Evolutionary conservation across 805 yeast species (phyloP), one percentile per base, ranked within the genome.

Genomic region (Kurtzmaniella fragi): DNA sequence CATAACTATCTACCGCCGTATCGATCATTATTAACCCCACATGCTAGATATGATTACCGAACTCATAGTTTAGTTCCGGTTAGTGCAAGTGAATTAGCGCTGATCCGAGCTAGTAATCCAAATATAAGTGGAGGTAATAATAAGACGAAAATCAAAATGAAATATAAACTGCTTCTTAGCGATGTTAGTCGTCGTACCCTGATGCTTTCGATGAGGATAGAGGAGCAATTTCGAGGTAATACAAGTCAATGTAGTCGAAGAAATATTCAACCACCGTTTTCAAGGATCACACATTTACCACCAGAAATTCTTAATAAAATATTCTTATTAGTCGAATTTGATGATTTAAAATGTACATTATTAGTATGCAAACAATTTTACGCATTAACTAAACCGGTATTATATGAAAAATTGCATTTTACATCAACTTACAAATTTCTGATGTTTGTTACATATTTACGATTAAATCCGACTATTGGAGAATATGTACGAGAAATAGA

Each of bases 391-490:
- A 75, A 78, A 46, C 71, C 71, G 4, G 65, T 70, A 17, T 58
- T 87, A 9, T 88, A 85, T 56, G 52, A 63, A 11, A 44, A 59
- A 6, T 78, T 90, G 3, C 43, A 50, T 11, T 73, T 88, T 47
- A 73, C 78, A 0, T 80, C 95, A 2, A 81, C 90, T 5, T 88
- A 84, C 54, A 64, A 95, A 31, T 75, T 85, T 32, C 93, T 87
- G 0, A 95, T 88, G 58, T 80, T 88, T 50, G 78, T 88, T 4
- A 71, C 89, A 2, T 71, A 80, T 4, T 57, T 88, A n/a, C 67
- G 84, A 32, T 65, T 73, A 39, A 73, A 75, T 45, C 69, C 75
- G 7, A 62, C 64, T 2, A 69, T 83, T 38, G 89, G 90, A 0
- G 50, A 54, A 17, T 67, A 71, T 42, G 84, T 88, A 2, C 70